Evolutionary conservation across 352 stramenopile species (phyloP).

Genomic region (Pilasporangium apinafurcum): DNA sequence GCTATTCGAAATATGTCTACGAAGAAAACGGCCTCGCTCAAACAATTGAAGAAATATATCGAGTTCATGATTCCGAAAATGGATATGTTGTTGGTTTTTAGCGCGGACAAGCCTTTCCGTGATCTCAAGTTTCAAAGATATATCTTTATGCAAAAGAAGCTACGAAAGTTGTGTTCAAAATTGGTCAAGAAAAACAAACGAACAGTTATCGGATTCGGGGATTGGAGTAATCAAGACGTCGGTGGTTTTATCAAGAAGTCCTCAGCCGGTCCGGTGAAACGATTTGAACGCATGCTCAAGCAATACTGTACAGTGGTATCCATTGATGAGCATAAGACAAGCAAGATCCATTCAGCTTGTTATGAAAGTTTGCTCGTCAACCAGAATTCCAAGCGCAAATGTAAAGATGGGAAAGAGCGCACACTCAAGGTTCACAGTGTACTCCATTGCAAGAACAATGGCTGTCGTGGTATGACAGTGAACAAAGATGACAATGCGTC

Average conservation of each 20-base stretch:
- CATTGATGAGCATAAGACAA: not conserved
- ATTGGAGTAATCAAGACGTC: not conserved
- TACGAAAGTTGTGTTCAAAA: not conserved
- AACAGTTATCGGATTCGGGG: not conserved
- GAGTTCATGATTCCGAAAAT: not conserved
- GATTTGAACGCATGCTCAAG: not conserved
- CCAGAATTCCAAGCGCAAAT: slow-evolving; percentile 1
- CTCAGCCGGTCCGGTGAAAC: not conserved
- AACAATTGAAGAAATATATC: not conserved
- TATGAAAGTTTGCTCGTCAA: not conserved
- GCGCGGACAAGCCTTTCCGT: not conserved
- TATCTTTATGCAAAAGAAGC: not conserved
- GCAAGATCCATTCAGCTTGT: slow-evolving; percentile 1
- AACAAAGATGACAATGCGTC: not conserved
- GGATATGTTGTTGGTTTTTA: not conserved
- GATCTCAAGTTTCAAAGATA: not conserved
- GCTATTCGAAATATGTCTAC: not conserved
- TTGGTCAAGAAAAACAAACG: not conserved
- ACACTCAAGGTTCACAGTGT: slow-evolving; percentile 1
- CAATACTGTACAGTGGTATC: not conserved
- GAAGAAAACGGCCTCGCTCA: not conserved
- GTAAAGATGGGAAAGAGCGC: not conserved
- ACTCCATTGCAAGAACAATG: slow-evolving; percentile 3
- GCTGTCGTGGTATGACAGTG: not conserved
- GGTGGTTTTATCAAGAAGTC: not conserved